These are phyloP conservation scores for Dothistroma septosporum DNA, from an alignment of 2,329 filamentous ascomycete species.

Conservation along the genomic window DNA sequence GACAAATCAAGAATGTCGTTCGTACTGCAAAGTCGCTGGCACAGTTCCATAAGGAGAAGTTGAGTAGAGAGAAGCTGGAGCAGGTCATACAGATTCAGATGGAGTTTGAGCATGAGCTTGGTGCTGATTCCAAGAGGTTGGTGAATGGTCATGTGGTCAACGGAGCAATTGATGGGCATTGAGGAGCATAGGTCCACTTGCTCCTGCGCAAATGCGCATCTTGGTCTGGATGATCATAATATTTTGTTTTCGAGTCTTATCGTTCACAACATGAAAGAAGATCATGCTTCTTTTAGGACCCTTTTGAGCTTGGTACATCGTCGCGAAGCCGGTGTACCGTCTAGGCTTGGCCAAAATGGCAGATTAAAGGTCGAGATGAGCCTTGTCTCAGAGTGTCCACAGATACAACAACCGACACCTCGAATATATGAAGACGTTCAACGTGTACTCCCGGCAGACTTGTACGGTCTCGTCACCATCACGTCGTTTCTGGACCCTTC, in stretches of 20 bases:
- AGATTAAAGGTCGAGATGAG: not conserved
- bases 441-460: not conserved
- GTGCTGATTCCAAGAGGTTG: not conserved
- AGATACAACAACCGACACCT: not conserved
- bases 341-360: not conserved
- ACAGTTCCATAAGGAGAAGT: conserved; percentile 20
- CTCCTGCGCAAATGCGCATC: too few relatives aligned
- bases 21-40: conserved; percentile 28
- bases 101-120: conserved; percentile 28
- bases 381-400: not conserved
- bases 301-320: too few relatives aligned
- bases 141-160: not conserved
- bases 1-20: conserved; percentile 33
- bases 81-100: conserved; percentile 29
- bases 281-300: too few relatives aligned
- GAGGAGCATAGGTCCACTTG: too few relatives aligned
- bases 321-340: not conserved
- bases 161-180: not conserved
- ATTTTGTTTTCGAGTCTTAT: too few relatives aligned
- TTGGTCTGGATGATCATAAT: too few relatives aligned
- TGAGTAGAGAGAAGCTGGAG: conserved; percentile 24
- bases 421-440: not conserved
- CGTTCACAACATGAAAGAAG: too few relatives aligned
- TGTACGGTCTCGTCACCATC: not conserved
- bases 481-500: not conserved